These are phyloP conservation scores for Cutaneotrichosporon sp. DNA, from an alignment of 1,284 basidiomycete genomes.

Conservation along the genomic window DNA sequence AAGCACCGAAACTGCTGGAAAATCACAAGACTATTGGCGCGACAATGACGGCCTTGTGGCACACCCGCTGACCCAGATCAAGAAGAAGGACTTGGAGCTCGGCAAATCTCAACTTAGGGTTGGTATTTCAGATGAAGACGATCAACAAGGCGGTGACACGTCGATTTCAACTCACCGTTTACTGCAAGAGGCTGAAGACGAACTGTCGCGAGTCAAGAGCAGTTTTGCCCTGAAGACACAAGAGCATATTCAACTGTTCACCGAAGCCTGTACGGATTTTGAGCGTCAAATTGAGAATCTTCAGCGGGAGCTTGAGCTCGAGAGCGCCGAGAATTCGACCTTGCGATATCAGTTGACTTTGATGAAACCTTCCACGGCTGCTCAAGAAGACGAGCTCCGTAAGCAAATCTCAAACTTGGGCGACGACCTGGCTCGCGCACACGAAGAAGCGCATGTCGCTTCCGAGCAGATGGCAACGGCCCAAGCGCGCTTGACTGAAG, in stretches of 20 bases:
- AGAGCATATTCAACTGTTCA: conserved; percentile 36
- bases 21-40: no score
- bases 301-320: conserved; percentile 19
- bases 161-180: not conserved
- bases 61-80: no score
- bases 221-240: conserved; percentile 40
- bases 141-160: no score
- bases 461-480: not conserved
- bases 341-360: not conserved
- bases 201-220: not conserved
- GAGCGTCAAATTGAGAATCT: conserved; percentile 31
- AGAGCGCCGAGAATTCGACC: not conserved
- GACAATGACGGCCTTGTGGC: no score
- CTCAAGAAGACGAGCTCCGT: not conserved
- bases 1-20: no score
- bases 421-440: conserved; percentile 11
- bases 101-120: no score
- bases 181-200: not conserved
- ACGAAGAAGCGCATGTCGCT: conserved; percentile 10
- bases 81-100: no score
- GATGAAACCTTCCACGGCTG: not conserved
- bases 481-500: not conserved
- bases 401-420: conserved; percentile 9
- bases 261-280: conserved; percentile 37
- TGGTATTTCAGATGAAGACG: no score